phyloP scores from a whole-genome alignment of 306 rosid genomes.

The Cicer arietinum region DNA sequence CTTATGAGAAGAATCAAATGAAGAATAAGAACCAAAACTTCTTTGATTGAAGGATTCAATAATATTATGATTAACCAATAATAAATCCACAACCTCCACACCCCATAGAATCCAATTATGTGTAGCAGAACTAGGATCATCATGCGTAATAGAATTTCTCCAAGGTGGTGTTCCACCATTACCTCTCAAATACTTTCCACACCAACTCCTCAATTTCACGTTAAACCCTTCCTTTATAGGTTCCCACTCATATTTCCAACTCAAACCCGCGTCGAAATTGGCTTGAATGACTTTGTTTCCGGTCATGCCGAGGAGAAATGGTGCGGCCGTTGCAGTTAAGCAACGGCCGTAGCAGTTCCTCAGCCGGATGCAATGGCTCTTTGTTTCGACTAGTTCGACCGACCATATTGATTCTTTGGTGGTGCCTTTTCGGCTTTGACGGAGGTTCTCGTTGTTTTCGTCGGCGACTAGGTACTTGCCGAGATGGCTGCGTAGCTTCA shows the following conservation, averaged over 20 bases:
- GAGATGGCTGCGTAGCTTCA: slow-evolving; percentile 73
- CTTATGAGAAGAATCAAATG: slow-evolving; percentile 59
- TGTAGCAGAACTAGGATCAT: slow-evolving; percentile 60
- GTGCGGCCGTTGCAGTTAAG: slow-evolving; percentile 61
- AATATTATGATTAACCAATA: slow-evolving; percentile 11
- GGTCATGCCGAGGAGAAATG: slow-evolving; percentile 67
- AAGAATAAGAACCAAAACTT: slow-evolving; percentile 25
- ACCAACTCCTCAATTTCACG: slow-evolving; percentile 74
- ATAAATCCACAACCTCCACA: slow-evolving; percentile 47
- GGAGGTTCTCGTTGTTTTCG: slow-evolving; percentile 53
- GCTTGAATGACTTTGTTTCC: slow-evolving; percentile 63
- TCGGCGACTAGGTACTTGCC: slow-evolving; percentile 72
- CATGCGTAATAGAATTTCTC: slow-evolving; percentile 87
- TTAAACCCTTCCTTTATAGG: slow-evolving; percentile 69
- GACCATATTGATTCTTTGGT: slow-evolving; percentile 58
- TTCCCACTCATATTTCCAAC: slow-evolving; percentile 72
- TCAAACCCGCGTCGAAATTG: slow-evolving; percentile 26
- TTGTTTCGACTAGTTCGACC: slow-evolving; percentile 61
- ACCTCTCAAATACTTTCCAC: slow-evolving; percentile 67
- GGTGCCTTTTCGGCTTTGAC: slow-evolving; percentile 62
- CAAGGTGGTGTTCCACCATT: slow-evolving; percentile 92
- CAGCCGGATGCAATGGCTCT: slow-evolving; percentile 54
- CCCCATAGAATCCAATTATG: slow-evolving; percentile 74
- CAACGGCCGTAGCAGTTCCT: slow-evolving; percentile 60
- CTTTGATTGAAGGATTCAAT: not conserved